A percentile compares a stretch with the other conserved stretches of the same genome.
These are phyloP conservation scores for Scedosporium boydii DNA, from an alignment of 2,329 filamentous ascomycete species.

Conservation along the genomic window DNA sequence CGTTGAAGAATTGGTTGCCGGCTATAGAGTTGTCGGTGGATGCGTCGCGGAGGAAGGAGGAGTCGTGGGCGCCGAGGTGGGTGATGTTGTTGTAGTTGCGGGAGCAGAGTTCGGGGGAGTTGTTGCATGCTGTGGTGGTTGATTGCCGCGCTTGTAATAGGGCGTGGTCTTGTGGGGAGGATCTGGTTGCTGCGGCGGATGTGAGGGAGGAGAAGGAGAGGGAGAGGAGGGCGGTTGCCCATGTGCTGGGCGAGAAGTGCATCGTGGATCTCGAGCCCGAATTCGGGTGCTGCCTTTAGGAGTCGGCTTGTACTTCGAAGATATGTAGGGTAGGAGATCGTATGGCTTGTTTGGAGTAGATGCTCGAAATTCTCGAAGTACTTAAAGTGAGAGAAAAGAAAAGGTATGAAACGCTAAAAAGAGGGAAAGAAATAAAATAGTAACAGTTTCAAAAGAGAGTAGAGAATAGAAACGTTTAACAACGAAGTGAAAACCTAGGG, in stretches of 20 bases:
- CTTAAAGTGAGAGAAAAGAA: too few species aligned
- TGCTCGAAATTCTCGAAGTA: too few species aligned
- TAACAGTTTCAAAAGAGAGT: too few species aligned
- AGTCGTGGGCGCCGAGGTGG: conserved; percentile 68
- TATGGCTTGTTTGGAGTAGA: too few species aligned
- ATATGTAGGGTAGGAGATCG: not conserved
- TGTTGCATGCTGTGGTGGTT: conserved; percentile 56
- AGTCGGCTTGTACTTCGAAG: not conserved
- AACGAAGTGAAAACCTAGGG: too few species aligned
- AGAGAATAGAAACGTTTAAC: too few species aligned
- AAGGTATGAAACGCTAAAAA: too few species aligned
- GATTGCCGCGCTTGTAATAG: conserved; percentile 9
- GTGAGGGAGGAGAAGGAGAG: conserved; percentile 11
- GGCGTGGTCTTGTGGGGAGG: conserved; percentile 2
- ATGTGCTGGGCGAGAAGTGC: not conserved
- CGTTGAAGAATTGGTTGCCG: conserved; percentile 68
- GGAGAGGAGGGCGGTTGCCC: conserved; percentile 13
- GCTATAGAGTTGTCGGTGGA: conserved; percentile 51
- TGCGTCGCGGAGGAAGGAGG: conserved; percentile 58
- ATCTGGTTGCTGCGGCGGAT: conserved; percentile 1
- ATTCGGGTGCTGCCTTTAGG: not conserved
- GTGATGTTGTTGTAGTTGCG: conserved; percentile 67
- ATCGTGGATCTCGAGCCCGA: not conserved
- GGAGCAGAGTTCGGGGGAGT: conserved; percentile 64
- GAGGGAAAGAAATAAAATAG: too few species aligned